phyloP scores from a whole-genome alignment of 768 basidiomycete genomes.

The Collybia sordida region DNA sequence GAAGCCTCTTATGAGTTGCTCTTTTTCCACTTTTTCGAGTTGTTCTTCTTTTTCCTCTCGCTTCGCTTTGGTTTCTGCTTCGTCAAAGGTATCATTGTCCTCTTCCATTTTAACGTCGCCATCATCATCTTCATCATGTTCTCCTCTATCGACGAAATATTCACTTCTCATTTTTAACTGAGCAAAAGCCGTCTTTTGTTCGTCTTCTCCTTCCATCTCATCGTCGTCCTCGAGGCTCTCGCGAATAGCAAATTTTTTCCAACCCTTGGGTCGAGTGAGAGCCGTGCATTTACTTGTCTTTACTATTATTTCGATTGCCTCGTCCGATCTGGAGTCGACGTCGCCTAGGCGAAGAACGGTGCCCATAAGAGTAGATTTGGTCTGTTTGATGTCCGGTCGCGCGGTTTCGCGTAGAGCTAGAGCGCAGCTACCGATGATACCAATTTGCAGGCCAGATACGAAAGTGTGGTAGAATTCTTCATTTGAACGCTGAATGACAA shows the following conservation, averaged over 20 bases:
- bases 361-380: constrained; percentile 64
- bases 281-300: constrained; percentile 82
- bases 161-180: constrained; percentile 51
- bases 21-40: constrained; percentile 66
- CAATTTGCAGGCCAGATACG: constrained; percentile 38
- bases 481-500: constrained; percentile 54
- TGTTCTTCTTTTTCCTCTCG: constrained; percentile 33
- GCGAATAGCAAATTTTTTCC: constrained; percentile 72
- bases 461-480: constrained; percentile 69
- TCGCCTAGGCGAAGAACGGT: constrained; percentile 81
- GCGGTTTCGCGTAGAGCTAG: constrained; percentile 61
- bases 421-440: constrained; percentile 62
- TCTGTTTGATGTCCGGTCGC: constrained; percentile 62
- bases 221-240: constrained; percentile 30
- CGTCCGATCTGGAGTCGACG: constrained; percentile 57
- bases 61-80: constrained; percentile 24
- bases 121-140: constrained; percentile 37
- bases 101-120: constrained; percentile 41
- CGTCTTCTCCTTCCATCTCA: constrained; percentile 32
- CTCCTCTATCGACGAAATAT: constrained; percentile 53
- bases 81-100: constrained; percentile 26
- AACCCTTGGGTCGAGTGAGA: constrained; percentile 62
- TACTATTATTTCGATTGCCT: constrained; percentile 73
- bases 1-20: constrained; percentile 78
- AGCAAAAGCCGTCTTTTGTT: constrained; percentile 33